phyloP scores from a whole-genome alignment of 192 early-diverging fungal genomes.

The Spinellus fusiger region DNA sequence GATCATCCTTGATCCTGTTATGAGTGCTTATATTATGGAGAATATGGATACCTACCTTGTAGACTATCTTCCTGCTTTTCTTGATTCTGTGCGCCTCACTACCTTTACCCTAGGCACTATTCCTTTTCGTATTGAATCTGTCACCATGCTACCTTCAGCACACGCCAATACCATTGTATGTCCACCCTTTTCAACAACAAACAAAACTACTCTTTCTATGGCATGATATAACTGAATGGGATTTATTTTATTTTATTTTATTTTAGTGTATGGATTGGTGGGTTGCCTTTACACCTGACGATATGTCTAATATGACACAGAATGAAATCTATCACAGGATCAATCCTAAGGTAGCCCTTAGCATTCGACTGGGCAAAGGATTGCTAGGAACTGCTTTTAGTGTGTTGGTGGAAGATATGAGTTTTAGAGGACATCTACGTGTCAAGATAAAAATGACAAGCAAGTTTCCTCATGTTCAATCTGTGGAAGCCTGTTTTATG shows the following conservation, averaged over 20 bases:
- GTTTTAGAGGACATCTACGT: conserved; percentile 61
- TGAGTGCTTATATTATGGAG: conserved; percentile 59
- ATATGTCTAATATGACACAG: conserved; percentile 48
- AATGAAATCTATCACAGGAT: conserved; percentile 45
- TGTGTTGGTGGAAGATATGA: conserved; percentile 70
- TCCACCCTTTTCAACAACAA: neutral
- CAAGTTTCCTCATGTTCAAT: conserved; percentile 67
- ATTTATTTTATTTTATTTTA: neutral
- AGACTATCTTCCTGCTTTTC: conserved; percentile 55
- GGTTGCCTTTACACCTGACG: conserved; percentile 65
- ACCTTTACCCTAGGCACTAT: conserved; percentile 61
- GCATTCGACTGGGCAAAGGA: conserved; percentile 72
- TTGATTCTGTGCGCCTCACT: conserved; percentile 57
- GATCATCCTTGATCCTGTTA: conserved; percentile 71
- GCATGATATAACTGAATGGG: neutral
- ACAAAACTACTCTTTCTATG: neutral
- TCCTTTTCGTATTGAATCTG: conserved; percentile 51
- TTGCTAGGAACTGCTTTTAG: conserved; percentile 68
- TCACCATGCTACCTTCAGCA: conserved; percentile 50
- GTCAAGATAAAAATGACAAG: conserved; percentile 68
- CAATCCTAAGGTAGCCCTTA: conserved; percentile 70
- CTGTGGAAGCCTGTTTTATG: conserved; percentile 65
- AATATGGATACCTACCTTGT: conserved; percentile 60
- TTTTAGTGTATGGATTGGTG: conserved; percentile 68
- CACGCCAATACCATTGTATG: conserved; percentile 47